Conservation (phyloP, 305 asterid genomes). For the Rubia tinctorum region DNA sequence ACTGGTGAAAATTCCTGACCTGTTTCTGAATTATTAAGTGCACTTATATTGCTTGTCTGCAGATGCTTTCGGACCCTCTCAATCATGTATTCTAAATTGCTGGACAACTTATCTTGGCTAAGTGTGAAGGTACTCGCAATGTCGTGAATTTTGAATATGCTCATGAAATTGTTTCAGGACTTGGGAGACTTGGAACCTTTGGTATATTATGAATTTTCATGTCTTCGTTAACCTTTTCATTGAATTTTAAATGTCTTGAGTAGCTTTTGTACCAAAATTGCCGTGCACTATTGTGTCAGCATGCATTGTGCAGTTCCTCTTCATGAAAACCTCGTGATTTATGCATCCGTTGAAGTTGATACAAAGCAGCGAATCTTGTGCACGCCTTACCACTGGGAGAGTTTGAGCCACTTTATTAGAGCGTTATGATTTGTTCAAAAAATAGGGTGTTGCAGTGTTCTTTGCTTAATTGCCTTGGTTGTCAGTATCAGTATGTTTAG, state of each 20-base stretch:
- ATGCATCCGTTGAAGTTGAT: neutral
- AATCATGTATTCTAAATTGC: neutral
- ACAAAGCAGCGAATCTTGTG: neutral
- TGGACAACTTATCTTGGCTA: neutral
- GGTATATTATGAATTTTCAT: neutral
- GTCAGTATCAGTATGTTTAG: neutral
- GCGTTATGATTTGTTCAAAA: neutral
- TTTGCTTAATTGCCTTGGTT: no score
- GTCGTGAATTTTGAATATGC: neutral
- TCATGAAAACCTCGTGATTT: neutral
- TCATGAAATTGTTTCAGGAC: neutral
- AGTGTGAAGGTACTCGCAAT: slow-evolving; percentile 12
- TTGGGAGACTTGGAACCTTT: no score
- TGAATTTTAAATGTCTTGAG: neutral
- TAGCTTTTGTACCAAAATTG: neutral
- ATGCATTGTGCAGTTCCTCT: neutral
- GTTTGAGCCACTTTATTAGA: neutral
- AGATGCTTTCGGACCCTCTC: slow-evolving; percentile 4
- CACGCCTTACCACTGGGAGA: neutral
- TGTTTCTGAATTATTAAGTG: slow-evolving; percentile 5
- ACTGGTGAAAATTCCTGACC: slow-evolving; percentile 28
- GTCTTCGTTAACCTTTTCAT: neutral
- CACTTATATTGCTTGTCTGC: slow-evolving; percentile 12
- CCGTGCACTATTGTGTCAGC: neutral
- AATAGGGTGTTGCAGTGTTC: neutral